Base-by-base conservation (phyloP, 345 rosid species). In the Murraya paniculata region DNA sequence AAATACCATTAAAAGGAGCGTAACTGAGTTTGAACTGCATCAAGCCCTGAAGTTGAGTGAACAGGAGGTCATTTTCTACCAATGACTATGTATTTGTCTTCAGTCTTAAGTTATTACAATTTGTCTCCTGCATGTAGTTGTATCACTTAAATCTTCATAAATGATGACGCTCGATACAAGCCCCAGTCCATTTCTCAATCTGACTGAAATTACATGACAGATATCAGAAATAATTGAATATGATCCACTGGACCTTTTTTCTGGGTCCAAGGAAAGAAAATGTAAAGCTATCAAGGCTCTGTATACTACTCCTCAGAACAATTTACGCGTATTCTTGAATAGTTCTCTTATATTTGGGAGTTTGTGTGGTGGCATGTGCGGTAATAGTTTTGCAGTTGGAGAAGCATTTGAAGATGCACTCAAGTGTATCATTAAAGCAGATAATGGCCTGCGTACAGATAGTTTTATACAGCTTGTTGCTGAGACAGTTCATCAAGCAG, bases 161-260 rank as follows among this genome's bases (percentile, higher is more conserved):
- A 61, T 39, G 36, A 18, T 25, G 14, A 19, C 62, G 36, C n/a
- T 28, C 30, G 4, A 57, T 10, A 3, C 38, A 62, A 62, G 41
- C 5, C 65, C 56, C 55, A 61, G n/a, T 73, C 30, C 53, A 55
- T 92, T 60, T 56, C 72, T 64, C 31, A 25, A 28, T 33, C 25
- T 76, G 61, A 39, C 60, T 64, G 67, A 18, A 10, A 77, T 75
- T 61, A 57, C 59, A 35, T 30, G 68, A 36, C 89, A 93, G 99
- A 84, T 92, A 85, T 78, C 93, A 30, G 92, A 89, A 80, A 74
- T 81, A 74, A 94, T 98, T 58, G 86, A 86, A 73, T 92, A 96
- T 75, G 87, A 96, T 85, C 99, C 97, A 8, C 82, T 92, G 81
- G 97, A 96, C 87, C 88, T 96, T 22, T 95, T 92, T 86, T 94